phyloP scores from a whole-genome alignment of 164 flowering plant genomes.

The Stephania yunnanensis region DNA sequence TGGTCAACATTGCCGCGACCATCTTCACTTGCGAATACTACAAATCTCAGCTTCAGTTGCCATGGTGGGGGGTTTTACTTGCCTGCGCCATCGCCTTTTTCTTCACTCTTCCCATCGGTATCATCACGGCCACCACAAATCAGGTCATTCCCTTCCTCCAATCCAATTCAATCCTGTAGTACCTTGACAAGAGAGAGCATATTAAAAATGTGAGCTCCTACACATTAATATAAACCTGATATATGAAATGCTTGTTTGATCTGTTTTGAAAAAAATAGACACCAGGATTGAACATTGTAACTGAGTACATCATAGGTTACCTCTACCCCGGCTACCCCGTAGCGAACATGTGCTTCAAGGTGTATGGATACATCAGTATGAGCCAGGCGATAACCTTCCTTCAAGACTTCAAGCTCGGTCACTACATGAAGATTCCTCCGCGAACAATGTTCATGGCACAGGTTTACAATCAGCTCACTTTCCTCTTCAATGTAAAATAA shows the following conservation, averaged over 20 bases:
- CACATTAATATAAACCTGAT: not conserved
- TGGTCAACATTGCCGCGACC: constrained; percentile 50
- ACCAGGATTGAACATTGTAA: constrained; percentile 70
- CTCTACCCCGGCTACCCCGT: constrained; percentile 77
- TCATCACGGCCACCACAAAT: constrained; percentile 84
- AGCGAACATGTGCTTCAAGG: constrained; percentile 91
- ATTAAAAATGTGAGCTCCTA: too few species aligned
- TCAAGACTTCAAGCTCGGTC: constrained; percentile 93
- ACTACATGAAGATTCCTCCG: constrained; percentile 96
- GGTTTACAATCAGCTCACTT: constrained; percentile 22
- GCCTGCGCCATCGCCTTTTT: constrained; percentile 70
- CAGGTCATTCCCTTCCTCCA: constrained; percentile 37
- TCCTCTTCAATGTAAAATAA: not conserved
- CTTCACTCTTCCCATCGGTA: constrained; percentile 85
- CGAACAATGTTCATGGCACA: constrained; percentile 90
- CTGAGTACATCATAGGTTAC: constrained; percentile 79
- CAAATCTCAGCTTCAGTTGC: constrained; percentile 71
- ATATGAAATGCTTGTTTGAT: not conserved
- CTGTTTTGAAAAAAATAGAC: constrained; percentile 24
- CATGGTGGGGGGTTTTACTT: constrained; percentile 85
- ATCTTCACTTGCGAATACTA: constrained; percentile 61
- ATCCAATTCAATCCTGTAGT: not conserved
- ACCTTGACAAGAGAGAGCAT: too few species aligned
- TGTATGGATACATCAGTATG: constrained; percentile 83
- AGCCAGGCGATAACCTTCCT: constrained; percentile 71